These are phyloP conservation scores for Stagonosporopsis cucurbitacearum DNA, from an alignment of 2,329 filamentous ascomycete species.

Conservation along the genomic window DNA sequence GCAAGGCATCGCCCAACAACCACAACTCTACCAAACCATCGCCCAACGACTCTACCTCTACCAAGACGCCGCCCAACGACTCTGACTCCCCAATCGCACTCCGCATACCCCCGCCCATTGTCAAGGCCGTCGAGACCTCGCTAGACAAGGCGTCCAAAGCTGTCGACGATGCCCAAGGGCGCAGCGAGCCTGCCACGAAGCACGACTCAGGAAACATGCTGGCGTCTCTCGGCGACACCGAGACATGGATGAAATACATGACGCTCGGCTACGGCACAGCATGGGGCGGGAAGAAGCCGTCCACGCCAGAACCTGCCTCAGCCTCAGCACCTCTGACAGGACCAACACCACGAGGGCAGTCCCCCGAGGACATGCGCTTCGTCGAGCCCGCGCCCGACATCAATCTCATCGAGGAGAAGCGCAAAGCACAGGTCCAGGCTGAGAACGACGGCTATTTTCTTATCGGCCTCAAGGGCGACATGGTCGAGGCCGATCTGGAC, in stretches of 20 bases:
- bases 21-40: too few relatives aligned
- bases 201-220: conserved; percentile 33
- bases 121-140: conserved; percentile 52
- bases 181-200: conserved; percentile 23
- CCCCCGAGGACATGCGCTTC: conserved; percentile 42
- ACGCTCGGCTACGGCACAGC: conserved; percentile 56
- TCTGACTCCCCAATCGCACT: conserved; percentile 27
- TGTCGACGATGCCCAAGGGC: conserved; percentile 32
- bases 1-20: too few relatives aligned
- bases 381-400: conserved; percentile 50
- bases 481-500: conserved; percentile 62
- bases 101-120: conserved; percentile 56
- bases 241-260: conserved; percentile 59
- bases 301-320: neutral
- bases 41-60: too few relatives aligned
- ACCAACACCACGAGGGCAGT: conserved; percentile 10
- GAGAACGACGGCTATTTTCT: conserved; percentile 66
- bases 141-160: conserved; percentile 52
- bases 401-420: conserved; percentile 63
- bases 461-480: conserved; percentile 71
- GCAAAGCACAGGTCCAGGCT: conserved; percentile 58
- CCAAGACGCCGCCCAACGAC: neutral
- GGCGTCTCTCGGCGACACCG: conserved; percentile 52
- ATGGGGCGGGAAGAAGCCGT: conserved; percentile 43
- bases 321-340: neutral